Percentiles rank a stretch among this genome's conserved stretches.
Evolutionary conservation across 2,329 filamentous ascomycete genomes (phyloP).

Genomic region (Pseudogymnoascus sp.): DNA sequence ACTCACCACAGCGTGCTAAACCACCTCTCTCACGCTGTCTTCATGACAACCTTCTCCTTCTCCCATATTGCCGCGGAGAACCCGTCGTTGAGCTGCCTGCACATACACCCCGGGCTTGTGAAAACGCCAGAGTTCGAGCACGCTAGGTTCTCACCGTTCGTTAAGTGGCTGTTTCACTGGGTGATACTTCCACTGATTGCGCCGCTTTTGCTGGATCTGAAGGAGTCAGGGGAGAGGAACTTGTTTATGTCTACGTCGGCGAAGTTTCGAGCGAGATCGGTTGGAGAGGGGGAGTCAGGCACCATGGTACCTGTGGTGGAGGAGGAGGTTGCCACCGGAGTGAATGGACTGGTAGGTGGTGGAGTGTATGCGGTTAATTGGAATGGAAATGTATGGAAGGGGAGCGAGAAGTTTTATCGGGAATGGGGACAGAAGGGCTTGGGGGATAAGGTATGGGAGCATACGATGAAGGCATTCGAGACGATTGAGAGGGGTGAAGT

Average conservation of each 20-base stretch:
- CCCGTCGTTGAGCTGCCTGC: conserved; percentile 23
- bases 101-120: conserved; percentile 31
- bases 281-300: not conserved
- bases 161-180: conserved; percentile 24
- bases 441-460: conserved; percentile 20
- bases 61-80: conserved; percentile 26
- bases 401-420: conserved; percentile 18
- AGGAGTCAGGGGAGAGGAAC: conserved; percentile 29
- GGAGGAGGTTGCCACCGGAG: conserved; percentile 14
- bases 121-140: conserved; percentile 26
- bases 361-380: conserved; percentile 23
- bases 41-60: conserved; percentile 30
- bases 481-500: conserved; percentile 20
- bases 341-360: conserved; percentile 22
- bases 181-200: conserved; percentile 22
- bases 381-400: conserved; percentile 17
- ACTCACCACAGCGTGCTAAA: conserved; percentile 24
- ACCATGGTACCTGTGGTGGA: not conserved
- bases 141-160: conserved; percentile 26
- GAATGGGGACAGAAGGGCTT: conserved; percentile 15
- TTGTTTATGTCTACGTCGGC: conserved; percentile 20
- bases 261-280: conserved; percentile 19
- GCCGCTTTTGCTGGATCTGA: conserved; percentile 21
- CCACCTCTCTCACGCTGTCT: conserved; percentile 27
- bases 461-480: conserved; percentile 23